Evolutionary conservation across 305 asterid genomes (phyloP), one percentile per base, ranked within the genome.

Genomic region (Solanum hybrid): DNA sequence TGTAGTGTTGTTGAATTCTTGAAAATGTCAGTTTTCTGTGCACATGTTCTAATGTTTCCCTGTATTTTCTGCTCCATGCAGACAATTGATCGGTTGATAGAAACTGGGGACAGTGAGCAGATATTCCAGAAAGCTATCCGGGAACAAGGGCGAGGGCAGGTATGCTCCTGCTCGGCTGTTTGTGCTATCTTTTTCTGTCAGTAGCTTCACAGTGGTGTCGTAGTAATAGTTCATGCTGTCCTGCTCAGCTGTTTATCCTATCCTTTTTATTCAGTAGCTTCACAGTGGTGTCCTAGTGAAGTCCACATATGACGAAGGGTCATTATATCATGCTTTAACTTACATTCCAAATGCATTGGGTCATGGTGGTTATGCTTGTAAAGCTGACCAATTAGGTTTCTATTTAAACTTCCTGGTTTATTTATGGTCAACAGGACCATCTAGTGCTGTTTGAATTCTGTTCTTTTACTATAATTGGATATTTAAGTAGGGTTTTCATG

Each of bases 111-210:
- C 77, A 95, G 99, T 69, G 99, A 98, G 98, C 99, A 57, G 69
- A 57, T 57, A 57, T 57, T 57, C 69, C 69, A 57, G 69, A 57
- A 20, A 57, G 69, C 69, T 85, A 95, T 98, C 86, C 94, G 93
- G 89, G 95, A 96, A 93, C 98, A 97, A 93, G 99, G 99, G 89
- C 94, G 97, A 31, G 99, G 98, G 92, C 98, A 97, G 98, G 99
- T 95, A 36, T 89, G 88, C 31, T 78, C 85, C 69, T 57, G 69
- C 11, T 57, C 24, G 24, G 69, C 69, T 57, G 69, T 57, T 57
- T 57, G 69, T 57, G 69, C 69, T 7, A 20, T 57, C 69, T 57
- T 57, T 57, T 57, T 57, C 2, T 57, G 69, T 57, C 69, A 57
- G 24, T 57, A 57, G 69, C 24, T 75, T 88, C 37, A 12, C 46